These are phyloP conservation scores for Teunomyces atbi DNA, from an alignment of 805 yeast genomes.

Conservation along the genomic window DNA sequence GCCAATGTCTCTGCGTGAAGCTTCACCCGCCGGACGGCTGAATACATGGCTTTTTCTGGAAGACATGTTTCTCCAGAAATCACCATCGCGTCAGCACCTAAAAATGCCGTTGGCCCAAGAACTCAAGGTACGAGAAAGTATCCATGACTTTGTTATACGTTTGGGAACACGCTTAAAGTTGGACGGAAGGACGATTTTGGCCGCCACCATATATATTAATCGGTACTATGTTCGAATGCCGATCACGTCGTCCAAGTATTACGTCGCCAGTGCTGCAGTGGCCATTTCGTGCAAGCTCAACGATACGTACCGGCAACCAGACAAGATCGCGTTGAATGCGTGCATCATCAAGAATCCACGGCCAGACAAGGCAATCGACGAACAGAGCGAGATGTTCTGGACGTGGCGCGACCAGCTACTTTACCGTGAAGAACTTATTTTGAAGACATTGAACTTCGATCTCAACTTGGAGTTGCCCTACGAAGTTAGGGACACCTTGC, in stretches of 20 bases:
- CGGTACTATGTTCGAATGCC: constrained; percentile 43
- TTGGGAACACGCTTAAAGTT: constrained; percentile 37
- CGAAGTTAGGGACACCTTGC: constrained; percentile 26
- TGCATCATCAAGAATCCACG: constrained; percentile 34
- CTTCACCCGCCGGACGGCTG: neutral
- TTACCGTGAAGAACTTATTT: constrained; percentile 41
- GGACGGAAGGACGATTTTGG: constrained; percentile 41
- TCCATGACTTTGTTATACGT: constrained; percentile 37
- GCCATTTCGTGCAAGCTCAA: constrained; percentile 43
- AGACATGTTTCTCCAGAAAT: constrained; percentile 25
- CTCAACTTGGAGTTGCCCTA: constrained; percentile 40
- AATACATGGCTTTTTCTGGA: constrained; percentile 42
- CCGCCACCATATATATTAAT: constrained; percentile 39
- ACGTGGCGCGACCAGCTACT: constrained; percentile 44
- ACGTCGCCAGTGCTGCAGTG: constrained; percentile 43
- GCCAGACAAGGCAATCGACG: constrained; percentile 28
- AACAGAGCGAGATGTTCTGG: constrained; percentile 42
- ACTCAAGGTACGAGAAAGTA: constrained; percentile 34
- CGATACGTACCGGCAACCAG: constrained; percentile 44
- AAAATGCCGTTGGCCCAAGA: constrained; percentile 36
- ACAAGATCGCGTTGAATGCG: constrained; percentile 39
- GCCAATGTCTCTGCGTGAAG: neutral
- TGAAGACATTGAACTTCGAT: constrained; percentile 40
- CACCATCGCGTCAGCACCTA: constrained; percentile 33
- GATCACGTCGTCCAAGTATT: constrained; percentile 43